Evolutionary conservation across 495 filamentous ascomycete genomes (phyloP).

Genomic region (Lophium mytilinum): DNA sequence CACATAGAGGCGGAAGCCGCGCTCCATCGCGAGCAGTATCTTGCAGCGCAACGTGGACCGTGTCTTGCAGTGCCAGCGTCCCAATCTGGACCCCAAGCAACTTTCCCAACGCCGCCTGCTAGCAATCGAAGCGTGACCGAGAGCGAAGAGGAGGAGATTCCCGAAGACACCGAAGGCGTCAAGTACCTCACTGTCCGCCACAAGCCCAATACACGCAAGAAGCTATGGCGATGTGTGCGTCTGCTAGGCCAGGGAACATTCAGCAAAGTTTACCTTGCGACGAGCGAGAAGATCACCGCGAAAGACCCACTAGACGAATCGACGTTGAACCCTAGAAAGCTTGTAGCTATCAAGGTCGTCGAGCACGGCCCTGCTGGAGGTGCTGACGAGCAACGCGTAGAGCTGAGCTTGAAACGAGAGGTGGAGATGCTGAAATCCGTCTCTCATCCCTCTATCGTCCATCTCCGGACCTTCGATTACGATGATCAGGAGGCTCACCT

Average conservation of each 20-base stretch:
- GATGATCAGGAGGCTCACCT: conserved; percentile 72
- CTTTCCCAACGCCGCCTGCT: conserved; percentile 59
- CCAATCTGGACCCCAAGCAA: conserved; percentile 1
- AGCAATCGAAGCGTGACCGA: conserved; percentile 47
- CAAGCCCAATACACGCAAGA: conserved; percentile 47
- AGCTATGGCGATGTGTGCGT: conserved; percentile 67
- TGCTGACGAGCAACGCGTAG: conserved; percentile 79
- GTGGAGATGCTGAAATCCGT: conserved; percentile 83
- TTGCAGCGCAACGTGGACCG: conserved; percentile 69
- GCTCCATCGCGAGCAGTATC: conserved; percentile 71
- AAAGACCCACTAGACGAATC: conserved; percentile 30
- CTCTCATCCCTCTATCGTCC: conserved; percentile 79
- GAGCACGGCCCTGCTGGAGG: conserved; percentile 90
- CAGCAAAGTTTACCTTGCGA: conserved; percentile 85
- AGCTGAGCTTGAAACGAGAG: conserved; percentile 87
- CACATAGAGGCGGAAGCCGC: conserved; percentile 36
- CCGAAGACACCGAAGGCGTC: conserved; percentile 40
- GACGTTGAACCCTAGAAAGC: conserved; percentile 48
- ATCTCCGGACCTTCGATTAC: conserved; percentile 80
- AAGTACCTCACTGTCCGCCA: conserved; percentile 58
- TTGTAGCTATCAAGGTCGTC: conserved; percentile 93
- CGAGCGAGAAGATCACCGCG: conserved; percentile 43
- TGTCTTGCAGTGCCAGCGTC: conserved; percentile 33
- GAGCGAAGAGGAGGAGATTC: conserved; percentile 39
- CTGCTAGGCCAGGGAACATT: conserved; percentile 89